Percentiles rank a stretch among this genome's conserved stretches.
Conservation (phyloP, 1,284 basidiomycete genomes). For the Rhodotorula glutinis region DNA sequence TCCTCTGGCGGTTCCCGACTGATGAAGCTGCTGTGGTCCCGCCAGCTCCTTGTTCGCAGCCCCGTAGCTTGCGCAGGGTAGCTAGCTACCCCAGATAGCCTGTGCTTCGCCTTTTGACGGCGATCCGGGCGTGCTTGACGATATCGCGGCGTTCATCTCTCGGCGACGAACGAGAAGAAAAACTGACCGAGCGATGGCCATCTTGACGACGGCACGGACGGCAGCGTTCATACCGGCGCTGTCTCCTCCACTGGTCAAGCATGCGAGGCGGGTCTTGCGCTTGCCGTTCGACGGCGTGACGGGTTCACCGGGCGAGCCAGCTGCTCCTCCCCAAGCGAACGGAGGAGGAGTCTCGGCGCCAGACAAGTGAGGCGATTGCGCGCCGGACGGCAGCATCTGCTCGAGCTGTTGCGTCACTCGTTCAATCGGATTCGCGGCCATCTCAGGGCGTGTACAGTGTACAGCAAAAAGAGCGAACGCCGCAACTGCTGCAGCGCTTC, state of each 20-base stretch:
- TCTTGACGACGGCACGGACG: constrained; percentile 84
- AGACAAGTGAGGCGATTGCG: constrained; percentile 6
- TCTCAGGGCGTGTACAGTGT: too few relatives aligned
- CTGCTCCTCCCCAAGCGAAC: constrained; percentile 2
- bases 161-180: neutral
- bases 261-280: constrained; percentile 72
- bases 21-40: neutral
- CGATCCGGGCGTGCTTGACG: neutral
- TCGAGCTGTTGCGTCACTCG: constrained; percentile 22
- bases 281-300: constrained; percentile 6
- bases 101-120: neutral
- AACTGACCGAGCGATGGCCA: constrained; percentile 77
- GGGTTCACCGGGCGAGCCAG: constrained; percentile 1
- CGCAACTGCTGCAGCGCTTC: too few relatives aligned
- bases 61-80: neutral
- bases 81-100: too few relatives aligned
- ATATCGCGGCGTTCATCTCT: neutral
- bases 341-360: constrained; percentile 17
- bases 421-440: constrained; percentile 21
- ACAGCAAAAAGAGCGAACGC: neutral
- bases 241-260: constrained; percentile 95
- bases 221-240: constrained; percentile 85
- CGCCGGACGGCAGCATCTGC: constrained; percentile 20
- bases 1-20: neutral
- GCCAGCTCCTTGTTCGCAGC: neutral